These are phyloP conservation scores for Eutypella sp. DNA, from an alignment of 2,329 filamentous ascomycete species.

Conservation along the genomic window DNA sequence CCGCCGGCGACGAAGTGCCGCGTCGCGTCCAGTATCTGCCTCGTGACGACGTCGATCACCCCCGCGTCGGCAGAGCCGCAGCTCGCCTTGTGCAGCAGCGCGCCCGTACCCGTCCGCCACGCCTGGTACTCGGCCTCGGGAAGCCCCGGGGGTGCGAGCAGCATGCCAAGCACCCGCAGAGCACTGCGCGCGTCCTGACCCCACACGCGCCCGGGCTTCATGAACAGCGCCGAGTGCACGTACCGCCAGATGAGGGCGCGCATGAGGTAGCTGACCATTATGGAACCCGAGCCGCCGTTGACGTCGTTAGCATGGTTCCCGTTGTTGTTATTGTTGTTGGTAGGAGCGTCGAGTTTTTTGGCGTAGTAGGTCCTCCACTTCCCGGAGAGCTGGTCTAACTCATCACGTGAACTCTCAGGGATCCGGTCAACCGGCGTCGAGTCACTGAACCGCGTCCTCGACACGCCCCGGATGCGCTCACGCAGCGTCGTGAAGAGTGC, in stretches of 20 bases:
- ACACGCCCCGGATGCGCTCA: slow-evolving; percentile 14
- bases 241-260: slow-evolving; percentile 26
- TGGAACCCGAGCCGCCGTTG: slow-evolving; percentile 12
- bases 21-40: slow-evolving; percentile 15
- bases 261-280: slow-evolving; percentile 18
- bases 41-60: slow-evolving; percentile 9
- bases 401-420: slow-evolving; percentile 11
- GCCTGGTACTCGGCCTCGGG: slow-evolving; percentile 10
- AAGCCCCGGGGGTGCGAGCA: slow-evolving; percentile 8
- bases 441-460: slow-evolving; percentile 17
- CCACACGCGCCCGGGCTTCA: slow-evolving; percentile 17
- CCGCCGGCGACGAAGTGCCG: slow-evolving; percentile 11
- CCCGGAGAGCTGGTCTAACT: slow-evolving; percentile 19
- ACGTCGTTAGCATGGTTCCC: no score
- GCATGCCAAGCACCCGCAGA: slow-evolving; percentile 7
- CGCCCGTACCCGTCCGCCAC: slow-evolving; percentile 21
- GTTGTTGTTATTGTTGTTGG: no score
- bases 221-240: slow-evolving; percentile 18
- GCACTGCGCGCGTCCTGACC: slow-evolving; percentile 15
- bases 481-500: slow-evolving; percentile 18
- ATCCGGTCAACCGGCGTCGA: slow-evolving; percentile 8
- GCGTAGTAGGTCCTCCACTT: slow-evolving; percentile 25
- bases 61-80: slow-evolving; percentile 13
- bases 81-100: slow-evolving; percentile 13
- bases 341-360: no score